These are phyloP conservation scores for Cinchona pubescens DNA, from an alignment of 257 asterid genomes.

Conservation along the genomic window DNA sequence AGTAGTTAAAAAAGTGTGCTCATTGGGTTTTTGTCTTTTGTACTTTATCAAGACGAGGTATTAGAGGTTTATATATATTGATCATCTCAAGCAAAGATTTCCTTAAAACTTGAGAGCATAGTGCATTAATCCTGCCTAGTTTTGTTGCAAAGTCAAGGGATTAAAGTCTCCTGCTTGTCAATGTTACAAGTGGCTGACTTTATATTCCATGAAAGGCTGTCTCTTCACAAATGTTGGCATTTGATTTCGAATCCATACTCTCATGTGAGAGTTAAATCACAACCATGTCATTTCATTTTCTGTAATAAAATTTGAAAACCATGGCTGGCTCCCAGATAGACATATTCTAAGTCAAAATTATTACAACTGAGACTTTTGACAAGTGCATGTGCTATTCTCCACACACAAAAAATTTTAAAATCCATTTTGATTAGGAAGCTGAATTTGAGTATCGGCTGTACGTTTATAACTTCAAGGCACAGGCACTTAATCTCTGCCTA, in stretches of 20 bases:
- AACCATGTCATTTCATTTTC: not conserved
- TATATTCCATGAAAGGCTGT: not conserved
- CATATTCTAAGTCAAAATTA: not conserved
- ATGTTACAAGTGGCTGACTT: not conserved
- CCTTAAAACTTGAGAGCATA: no score
- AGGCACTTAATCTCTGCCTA: not conserved
- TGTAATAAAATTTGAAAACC: not conserved
- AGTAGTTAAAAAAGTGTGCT: not conserved
- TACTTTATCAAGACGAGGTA: not conserved
- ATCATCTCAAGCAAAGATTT: not conserved
- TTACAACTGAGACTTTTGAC: not conserved
- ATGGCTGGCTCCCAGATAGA: not conserved
- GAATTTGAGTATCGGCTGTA: not conserved
- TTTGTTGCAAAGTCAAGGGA: not conserved
- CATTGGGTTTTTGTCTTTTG: not conserved
- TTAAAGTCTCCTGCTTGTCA: not conserved
- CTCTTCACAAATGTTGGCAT: no score
- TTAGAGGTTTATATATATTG: not conserved
- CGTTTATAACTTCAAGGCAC: not conserved
- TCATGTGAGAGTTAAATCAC: not conserved
- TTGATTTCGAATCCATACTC: no score
- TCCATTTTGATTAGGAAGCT: not conserved
- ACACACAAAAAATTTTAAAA: not conserved
- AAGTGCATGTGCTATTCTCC: not conserved
- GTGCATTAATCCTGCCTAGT: not conserved